phyloP scores from a whole-genome alignment of 1,284 basidiomycete species.

The Anthracocystis walkeri region DNA sequence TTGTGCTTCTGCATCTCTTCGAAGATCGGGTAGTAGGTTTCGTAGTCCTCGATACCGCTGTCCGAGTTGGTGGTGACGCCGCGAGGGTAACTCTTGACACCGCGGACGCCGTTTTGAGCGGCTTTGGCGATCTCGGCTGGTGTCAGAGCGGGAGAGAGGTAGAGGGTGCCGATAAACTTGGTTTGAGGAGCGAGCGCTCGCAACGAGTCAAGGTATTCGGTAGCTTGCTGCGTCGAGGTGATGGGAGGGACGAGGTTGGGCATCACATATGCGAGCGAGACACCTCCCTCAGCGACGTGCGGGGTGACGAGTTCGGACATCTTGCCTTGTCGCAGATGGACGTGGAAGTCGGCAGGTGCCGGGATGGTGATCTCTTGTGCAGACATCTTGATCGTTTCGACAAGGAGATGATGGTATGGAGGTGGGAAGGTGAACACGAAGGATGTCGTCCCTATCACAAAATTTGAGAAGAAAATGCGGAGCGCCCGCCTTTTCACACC shows the following conservation, averaged over 20 bases:
- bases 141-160: conserved; percentile 89
- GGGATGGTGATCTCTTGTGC: conserved; percentile 49
- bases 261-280: conserved; percentile 96
- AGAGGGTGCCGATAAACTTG: conserved; percentile 94
- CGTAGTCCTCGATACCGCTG: conserved; percentile 95
- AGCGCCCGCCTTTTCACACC: conserved; percentile 3
- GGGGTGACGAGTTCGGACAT: conserved; percentile 84
- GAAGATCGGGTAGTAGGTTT: conserved; percentile 93
- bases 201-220: conserved; percentile 83
- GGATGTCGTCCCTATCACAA: conserved; percentile 21
- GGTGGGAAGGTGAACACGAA: background rate
- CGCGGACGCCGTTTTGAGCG: conserved; percentile 68
- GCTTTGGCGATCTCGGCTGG: conserved; percentile 92
- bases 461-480: conserved; percentile 17
- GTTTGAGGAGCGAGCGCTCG: conserved; percentile 81
- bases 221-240: conserved; percentile 83
- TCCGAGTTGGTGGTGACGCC: conserved; percentile 99
- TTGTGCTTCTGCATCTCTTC: conserved; percentile 91
- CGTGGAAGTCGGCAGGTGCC: conserved; percentile 79
- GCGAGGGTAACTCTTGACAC: conserved; percentile 96
- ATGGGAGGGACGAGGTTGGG: conserved; percentile 95
- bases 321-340: conserved; percentile 90
- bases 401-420: background rate
- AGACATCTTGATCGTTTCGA: conserved; percentile 13
- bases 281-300: conserved; percentile 89